Evolutionary conservation across 148 eudicot species (phyloP).

Genomic region (Dianthus caryophyllus): DNA sequence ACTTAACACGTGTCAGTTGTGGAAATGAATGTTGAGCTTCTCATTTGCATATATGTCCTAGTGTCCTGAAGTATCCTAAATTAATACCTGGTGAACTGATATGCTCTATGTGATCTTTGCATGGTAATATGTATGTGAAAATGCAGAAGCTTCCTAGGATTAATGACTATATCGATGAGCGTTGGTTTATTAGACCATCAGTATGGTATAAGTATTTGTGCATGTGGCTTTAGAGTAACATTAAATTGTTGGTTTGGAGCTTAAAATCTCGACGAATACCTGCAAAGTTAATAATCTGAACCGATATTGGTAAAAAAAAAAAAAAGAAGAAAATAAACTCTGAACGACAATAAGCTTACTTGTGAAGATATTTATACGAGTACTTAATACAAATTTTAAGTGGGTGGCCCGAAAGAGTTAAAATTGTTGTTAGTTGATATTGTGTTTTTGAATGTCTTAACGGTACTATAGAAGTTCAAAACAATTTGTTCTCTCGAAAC

Average conservation of each 20-base stretch:
- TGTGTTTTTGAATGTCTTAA: no score
- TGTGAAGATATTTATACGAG: no score
- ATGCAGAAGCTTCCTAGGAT: not conserved
- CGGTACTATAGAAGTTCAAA: no score
- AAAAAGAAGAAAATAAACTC: no score
- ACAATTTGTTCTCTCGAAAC: no score
- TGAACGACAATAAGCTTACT: no score
- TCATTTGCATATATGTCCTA: slow-evolving; percentile 5
- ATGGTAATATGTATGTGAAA: not conserved
- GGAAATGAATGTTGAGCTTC: not conserved
- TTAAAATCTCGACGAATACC: not conserved
- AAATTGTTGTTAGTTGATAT: no score
- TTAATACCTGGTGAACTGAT: not conserved
- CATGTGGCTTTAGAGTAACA: not conserved
- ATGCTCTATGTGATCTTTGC: slow-evolving; percentile 7
- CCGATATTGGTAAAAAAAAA: no score
- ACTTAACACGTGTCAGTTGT: not conserved
- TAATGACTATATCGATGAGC: not conserved
- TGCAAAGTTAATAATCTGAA: no score
- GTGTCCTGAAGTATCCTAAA: not conserved
- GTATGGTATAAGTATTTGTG: not conserved
- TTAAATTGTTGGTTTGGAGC: not conserved
- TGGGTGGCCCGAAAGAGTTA: no score
- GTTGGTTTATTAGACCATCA: not conserved
- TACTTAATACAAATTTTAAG: no score